Evolutionary conservation across 352 stramenopile genomes (phyloP).

Genomic region (Pseudoperonospora humuli): DNA sequence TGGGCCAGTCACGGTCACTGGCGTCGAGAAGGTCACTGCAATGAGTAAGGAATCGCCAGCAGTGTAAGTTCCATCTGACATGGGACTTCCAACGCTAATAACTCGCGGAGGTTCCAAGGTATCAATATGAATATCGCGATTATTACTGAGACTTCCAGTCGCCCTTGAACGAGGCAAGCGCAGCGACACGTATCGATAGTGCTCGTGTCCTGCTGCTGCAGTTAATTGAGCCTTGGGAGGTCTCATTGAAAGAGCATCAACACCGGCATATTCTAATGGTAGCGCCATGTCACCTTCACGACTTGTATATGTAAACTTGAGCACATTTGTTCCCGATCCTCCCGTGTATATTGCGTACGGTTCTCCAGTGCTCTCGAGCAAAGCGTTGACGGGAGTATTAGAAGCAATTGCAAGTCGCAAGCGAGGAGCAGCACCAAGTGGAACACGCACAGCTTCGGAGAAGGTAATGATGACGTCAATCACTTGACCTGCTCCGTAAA

Average conservation of each 20-base stretch:
- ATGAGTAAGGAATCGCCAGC: constrained; percentile 40
- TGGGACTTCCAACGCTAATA: constrained; percentile 35
- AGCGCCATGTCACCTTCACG: constrained; percentile 44
- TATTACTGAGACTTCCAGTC: constrained; percentile 52
- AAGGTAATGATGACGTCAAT: constrained; percentile 51
- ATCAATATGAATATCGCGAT: constrained; percentile 59
- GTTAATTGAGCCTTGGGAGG: constrained; percentile 12
- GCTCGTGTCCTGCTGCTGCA: constrained; percentile 10
- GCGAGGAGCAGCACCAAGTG: constrained; percentile 10
- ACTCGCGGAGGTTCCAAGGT: constrained; percentile 46
- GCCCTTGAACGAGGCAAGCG: constrained; percentile 31
- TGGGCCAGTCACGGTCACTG: constrained; percentile 37
- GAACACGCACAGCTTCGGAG: constrained; percentile 35
- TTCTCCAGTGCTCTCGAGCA: background rate
- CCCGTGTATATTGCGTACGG: constrained; percentile 26
- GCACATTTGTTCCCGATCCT: constrained; percentile 30
- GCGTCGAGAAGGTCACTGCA: constrained; percentile 38
- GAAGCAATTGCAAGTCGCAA: constrained; percentile 41
- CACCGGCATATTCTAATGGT: constrained; percentile 44
- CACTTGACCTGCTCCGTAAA: constrained; percentile 53
- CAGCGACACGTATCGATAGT: constrained; percentile 31
- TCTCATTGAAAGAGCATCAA: constrained; percentile 39
- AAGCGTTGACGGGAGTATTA: constrained; percentile 8
- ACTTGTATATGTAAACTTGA: constrained; percentile 35
- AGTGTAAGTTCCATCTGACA: constrained; percentile 50